Evolutionary conservation across 495 filamentous ascomycete species (phyloP), one percentile per base, ranked within the genome.

Genomic region (Haplographium delicatum): DNA sequence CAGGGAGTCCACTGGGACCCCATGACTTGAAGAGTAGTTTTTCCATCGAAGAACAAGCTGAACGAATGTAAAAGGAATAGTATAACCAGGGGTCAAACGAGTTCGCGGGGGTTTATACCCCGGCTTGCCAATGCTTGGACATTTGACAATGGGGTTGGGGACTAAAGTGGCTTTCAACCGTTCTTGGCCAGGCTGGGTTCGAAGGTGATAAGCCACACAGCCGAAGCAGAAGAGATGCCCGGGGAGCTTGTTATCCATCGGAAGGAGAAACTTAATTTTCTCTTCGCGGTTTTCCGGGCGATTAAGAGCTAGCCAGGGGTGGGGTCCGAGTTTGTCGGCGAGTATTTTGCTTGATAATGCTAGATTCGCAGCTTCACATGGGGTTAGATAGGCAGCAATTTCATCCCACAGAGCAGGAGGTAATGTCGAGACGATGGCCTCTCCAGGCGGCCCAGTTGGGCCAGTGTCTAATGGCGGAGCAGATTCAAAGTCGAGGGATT

Each of bases 141-240:
- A 83, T 30, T 65, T 46, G 63, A 71, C 78, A 16, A 83, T 52
- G 6, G 75, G 78, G 56, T 80, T 78, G 20, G 73, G 28, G 16
- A 74, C 65, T 34, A 67, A 62, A 15, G 70, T 62, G 1, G 71
- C 68, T 49, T 70, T 72, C 13, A 83, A 54, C 6, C 65, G 65
- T 56, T 83, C 79, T 40, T 65, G 33, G 41, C 78, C 77, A 28
- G 62, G 63, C 18, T 72, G 62, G 0, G 64, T 73, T 47, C 79
- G 70, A 4, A 59, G 61, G 59, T 83, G 79, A 56, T 70, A 83
- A 20, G 47, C 47, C 3, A 47, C 67, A 54, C 79, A 83, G n/a
- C 72, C 70, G 58, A 76, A 74, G 61, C 79, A 83, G 28, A 81
- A 67, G 19, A 83, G 67, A 47, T 81, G 75, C 30, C 68, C 57